A percentile compares a stretch with the other conserved stretches of the same genome.
Conservation (phyloP, 2,329 filamentous ascomycete genomes). For the Aspergillus aculeatinus region DNA sequence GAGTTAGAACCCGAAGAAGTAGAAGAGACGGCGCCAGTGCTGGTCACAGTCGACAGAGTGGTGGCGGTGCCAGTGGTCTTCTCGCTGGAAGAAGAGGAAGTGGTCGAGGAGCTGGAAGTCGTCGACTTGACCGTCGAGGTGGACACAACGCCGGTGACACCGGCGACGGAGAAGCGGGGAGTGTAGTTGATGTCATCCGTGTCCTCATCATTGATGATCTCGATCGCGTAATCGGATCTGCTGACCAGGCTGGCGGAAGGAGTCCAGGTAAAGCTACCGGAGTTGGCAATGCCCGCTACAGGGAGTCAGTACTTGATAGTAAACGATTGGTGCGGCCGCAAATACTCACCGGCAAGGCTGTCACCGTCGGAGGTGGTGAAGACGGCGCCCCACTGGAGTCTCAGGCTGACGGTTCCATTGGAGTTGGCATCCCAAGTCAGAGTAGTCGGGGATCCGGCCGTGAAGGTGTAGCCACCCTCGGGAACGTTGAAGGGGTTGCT, state of each 20-base stretch:
- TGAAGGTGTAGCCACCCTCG: slow-evolving; percentile 43
- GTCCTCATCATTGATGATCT: slow-evolving; percentile 53
- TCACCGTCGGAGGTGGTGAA: slow-evolving; percentile 44
- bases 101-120: slow-evolving; percentile 20
- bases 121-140: slow-evolving; percentile 26
- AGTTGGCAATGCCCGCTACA: slow-evolving; percentile 50
- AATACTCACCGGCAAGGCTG: slow-evolving; percentile 45
- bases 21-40: slow-evolving; percentile 12
- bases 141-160: slow-evolving; percentile 41
- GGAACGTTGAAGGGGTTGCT: slow-evolving; percentile 53
- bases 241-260: slow-evolving; percentile 43
- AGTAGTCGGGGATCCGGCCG: slow-evolving; percentile 47
- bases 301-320: slow-evolving; percentile 10
- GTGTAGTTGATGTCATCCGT: slow-evolving; percentile 51
- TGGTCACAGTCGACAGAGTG: slow-evolving; percentile 19
- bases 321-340: background rate
- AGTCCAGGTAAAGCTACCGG: slow-evolving; percentile 51
- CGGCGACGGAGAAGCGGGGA: slow-evolving; percentile 51
- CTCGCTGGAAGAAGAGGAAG: slow-evolving; percentile 12
- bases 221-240: slow-evolving; percentile 52
- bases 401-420: slow-evolving; percentile 52
- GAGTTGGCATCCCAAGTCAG: slow-evolving; percentile 54
- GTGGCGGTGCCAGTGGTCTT: slow-evolving; percentile 23
- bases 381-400: slow-evolving; percentile 47
- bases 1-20: slow-evolving; percentile 20